phyloP scores from a whole-genome alignment of 495 filamentous ascomycete genomes.

The Xylaria intraflava region DNA sequence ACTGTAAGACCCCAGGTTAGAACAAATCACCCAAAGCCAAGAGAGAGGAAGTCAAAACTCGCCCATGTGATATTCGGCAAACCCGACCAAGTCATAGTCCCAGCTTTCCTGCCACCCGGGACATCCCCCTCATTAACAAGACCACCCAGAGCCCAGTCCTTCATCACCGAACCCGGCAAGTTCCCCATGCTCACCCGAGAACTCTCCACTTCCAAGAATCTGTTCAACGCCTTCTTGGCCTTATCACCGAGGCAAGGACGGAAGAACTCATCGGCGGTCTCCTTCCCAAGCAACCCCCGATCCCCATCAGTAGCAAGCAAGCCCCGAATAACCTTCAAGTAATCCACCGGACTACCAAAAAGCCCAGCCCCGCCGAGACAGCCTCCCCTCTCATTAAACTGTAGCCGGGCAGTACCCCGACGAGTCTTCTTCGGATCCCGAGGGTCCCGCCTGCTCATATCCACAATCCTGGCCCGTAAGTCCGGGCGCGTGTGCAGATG shows the following conservation, averaged over 20 bases:
- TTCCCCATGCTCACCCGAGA: conserved; percentile 6
- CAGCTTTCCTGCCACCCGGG: conserved; percentile 9
- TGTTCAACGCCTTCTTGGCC: conserved; percentile 8
- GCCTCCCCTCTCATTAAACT: conserved; percentile 11
- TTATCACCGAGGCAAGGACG: conserved; percentile 9
- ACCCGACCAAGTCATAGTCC: conserved; percentile 13
- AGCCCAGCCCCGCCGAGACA: conserved; percentile 16
- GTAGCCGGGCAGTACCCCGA: conserved; percentile 5
- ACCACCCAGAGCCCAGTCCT: conserved; percentile 12
- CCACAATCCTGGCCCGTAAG: conserved; percentile 1
- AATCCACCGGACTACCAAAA: conserved; percentile 11
- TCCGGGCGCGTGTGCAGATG: conserved; percentile 7
- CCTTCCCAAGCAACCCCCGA: background rate
- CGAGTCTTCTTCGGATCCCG: background rate
- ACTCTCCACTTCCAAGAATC: background rate
- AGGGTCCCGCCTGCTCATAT: conserved; percentile 12
- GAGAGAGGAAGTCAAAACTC: background rate
- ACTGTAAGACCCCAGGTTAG: conserved; percentile 2
- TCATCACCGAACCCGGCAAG: background rate
- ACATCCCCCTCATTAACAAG: conserved; percentile 8
- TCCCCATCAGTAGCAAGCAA: conserved; percentile 2
- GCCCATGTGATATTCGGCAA: conserved; percentile 13
- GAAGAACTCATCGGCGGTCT: conserved; percentile 11
- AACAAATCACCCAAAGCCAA: background rate
- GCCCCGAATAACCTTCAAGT: conserved; percentile 10